Base-by-base conservation (phyloP, 2,329 filamentous ascomycete species). In the Xylariaceae sp. region DNA sequence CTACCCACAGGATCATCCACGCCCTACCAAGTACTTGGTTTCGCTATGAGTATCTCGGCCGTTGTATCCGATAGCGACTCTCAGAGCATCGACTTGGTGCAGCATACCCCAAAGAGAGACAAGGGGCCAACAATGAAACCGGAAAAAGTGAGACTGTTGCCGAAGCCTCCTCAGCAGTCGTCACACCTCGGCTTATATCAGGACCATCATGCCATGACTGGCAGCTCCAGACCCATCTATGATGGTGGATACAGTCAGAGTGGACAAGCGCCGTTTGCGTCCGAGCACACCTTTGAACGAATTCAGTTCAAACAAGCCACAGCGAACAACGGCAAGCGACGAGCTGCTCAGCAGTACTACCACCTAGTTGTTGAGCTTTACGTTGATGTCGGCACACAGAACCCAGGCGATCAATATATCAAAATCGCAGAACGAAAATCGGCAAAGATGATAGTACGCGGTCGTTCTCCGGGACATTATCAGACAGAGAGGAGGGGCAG, bases 251-350 rank as follows among this genome's bases (percentile, higher is more conserved):
- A 64, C 66, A 70, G 35, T 71, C 74, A 61, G 60, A 66, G 46
- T 54, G 62, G 54, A 47, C 69, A 72, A 55, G 65, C 68, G 47
- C 67, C 71, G 0, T 72, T 73, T 12, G 74, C 77, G 4, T 79
- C 74, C 5, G 80, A 84, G 61, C 78, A 83, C 59, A 83, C 79
- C 0, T 96, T 95, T 67, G 91, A 96, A 68, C 85, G 91, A 8
- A 94, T 96, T 50, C 91, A 96, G 65, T 96, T 96, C 79, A 95
- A 95, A 70, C 89, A 89, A 61, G 91, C 91, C 1, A 96, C 91
- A 0, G 89, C 90, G 29, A 96, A 96, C 73, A 96, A 96, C 62
- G 91, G 91, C 46, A 95, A 95, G 70, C 80, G 91, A 62, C 80
- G 91, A 54, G 91, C 91, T 1, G 89, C 91, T 19, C 91, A 96